Percentiles rank a stretch among this genome's conserved stretches.
phyloP scores from a whole-genome alignment of 768 basidiomycete species.

The Lentinula sp. region DNA sequence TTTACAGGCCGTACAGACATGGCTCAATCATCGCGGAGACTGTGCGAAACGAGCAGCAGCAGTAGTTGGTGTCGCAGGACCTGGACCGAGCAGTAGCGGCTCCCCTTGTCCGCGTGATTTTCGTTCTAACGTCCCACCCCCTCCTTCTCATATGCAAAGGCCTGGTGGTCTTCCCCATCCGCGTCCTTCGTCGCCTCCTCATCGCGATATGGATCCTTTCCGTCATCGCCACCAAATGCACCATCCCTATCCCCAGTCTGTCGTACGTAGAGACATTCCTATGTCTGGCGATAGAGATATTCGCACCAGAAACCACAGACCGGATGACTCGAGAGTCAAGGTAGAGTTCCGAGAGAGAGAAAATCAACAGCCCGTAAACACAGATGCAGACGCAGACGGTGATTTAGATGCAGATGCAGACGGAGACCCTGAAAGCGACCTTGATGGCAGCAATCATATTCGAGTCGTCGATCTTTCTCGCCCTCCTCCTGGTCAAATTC shows the following conservation, averaged over 20 bases:
- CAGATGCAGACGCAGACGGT: not conserved
- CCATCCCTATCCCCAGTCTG: not conserved
- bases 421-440: not conserved
- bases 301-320: not conserved
- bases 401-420: conserved; percentile 1
- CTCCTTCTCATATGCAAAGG: not conserved
- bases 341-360: not conserved
- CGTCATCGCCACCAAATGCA: not conserved
- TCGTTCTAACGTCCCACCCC: conserved; percentile 1
- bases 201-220: not conserved
- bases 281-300: not conserved
- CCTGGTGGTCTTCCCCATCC: not conserved
- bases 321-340: not conserved
- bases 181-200: not conserved
- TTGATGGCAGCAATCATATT: not conserved
- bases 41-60: conserved; percentile 36
- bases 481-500: not conserved
- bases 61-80: not conserved
- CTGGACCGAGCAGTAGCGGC: not conserved
- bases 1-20: conserved; percentile 53
- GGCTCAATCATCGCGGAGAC: conserved; percentile 54
- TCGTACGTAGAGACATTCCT: not conserved
- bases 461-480: not conserved
- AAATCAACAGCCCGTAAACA: not conserved
- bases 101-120: conserved; percentile 8